Evolutionary conservation across 1,284 basidiomycete genomes (phyloP).

Genomic region (Anthracocystis setariae): DNA sequence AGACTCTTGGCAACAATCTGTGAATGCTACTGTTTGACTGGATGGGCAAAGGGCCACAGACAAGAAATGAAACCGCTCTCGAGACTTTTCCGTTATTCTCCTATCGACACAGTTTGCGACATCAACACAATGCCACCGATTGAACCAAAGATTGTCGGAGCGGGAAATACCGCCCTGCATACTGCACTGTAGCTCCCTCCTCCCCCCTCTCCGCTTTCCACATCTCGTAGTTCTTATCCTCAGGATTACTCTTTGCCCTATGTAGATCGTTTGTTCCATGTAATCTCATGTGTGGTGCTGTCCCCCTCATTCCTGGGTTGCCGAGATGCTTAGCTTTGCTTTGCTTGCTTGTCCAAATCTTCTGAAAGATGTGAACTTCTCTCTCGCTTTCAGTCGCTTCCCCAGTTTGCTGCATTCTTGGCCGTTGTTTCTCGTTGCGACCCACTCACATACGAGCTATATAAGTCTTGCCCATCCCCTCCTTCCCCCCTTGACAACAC

Average conservation of each 20-base stretch:
- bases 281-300: no score
- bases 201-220: no score
- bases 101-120: neutral
- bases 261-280: no score
- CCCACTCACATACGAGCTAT: slow-evolving; percentile 5
- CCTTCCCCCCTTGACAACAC: neutral
- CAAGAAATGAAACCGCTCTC: neutral
- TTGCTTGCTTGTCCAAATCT: no score
- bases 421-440: neutral
- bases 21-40: no score
- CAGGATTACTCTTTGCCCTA: no score
- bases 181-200: neutral
- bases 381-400: no score
- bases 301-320: no score
- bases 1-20: no score
- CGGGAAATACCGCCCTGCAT: neutral
- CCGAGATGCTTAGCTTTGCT: no score
- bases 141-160: neutral
- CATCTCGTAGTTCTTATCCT: no score
- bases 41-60: neutral
- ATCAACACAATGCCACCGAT: neutral
- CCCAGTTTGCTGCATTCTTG: no score
- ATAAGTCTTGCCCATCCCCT: neutral
- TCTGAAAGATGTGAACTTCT: neutral
- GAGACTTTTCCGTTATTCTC: neutral